phyloP scores from a whole-genome alignment of 2,329 filamentous ascomycete genomes.

The Ophiostoma australiae region DNA sequence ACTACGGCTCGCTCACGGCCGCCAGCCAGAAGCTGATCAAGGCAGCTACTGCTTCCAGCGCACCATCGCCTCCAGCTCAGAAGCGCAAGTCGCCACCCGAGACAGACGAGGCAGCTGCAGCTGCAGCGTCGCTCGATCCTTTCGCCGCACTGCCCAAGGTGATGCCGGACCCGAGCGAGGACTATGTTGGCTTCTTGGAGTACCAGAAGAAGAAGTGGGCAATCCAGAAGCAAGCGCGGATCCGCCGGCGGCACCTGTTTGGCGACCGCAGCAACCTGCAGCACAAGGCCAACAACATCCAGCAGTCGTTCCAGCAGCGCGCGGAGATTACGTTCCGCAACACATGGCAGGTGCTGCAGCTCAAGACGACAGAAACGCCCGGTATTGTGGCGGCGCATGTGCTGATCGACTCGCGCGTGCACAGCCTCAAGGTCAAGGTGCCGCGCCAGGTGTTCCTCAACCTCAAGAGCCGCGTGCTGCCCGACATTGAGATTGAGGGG shows the following conservation, averaged over 20 bases:
- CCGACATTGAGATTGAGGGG: slow-evolving; percentile 78
- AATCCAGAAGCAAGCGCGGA: slow-evolving; percentile 85
- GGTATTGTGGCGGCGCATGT: slow-evolving; percentile 86
- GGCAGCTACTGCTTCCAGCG: slow-evolving; percentile 32
- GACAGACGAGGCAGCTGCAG: slow-evolving; percentile 31
- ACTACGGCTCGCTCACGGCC: slow-evolving; percentile 53
- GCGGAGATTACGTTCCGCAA: slow-evolving; percentile 84
- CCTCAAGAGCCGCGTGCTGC: slow-evolving; percentile 78
- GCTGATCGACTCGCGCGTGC: slow-evolving; percentile 87
- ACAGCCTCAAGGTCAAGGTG: slow-evolving; percentile 81
- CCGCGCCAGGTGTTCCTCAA: slow-evolving; percentile 88
- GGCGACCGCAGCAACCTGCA: slow-evolving; percentile 58
- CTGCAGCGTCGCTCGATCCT: slow-evolving; percentile 61
- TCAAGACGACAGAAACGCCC: slow-evolving; percentile 74
- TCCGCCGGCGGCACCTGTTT: slow-evolving; percentile 83
- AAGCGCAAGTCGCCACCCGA: slow-evolving; percentile 74
- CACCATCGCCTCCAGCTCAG: slow-evolving; percentile 42
- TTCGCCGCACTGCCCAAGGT: slow-evolving; percentile 74
- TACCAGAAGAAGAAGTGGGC: slow-evolving; percentile 99
- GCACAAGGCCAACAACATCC: slow-evolving; percentile 47
- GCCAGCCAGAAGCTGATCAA: slow-evolving; percentile 45
- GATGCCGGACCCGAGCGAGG: slow-evolving; percentile 78
- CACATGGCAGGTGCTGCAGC: slow-evolving; percentile 91
- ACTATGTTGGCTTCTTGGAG: slow-evolving; percentile 81
- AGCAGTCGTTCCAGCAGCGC: slow-evolving; percentile 78